These are phyloP conservation scores for Lasiosphaeria ovina DNA, from an alignment of 495 filamentous ascomycete genomes.

Conservation along the genomic window DNA sequence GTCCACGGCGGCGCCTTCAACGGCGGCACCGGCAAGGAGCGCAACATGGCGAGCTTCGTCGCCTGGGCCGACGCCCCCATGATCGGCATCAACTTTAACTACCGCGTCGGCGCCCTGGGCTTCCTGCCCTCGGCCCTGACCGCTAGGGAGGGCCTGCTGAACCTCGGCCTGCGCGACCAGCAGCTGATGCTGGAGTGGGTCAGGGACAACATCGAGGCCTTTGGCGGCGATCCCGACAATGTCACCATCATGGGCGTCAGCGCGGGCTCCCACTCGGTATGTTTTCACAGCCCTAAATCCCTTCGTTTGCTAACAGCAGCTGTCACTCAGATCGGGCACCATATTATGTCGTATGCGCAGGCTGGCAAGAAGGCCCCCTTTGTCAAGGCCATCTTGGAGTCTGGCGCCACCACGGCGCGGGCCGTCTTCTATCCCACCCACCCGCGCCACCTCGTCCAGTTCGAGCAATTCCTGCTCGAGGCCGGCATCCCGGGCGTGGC, in stretches of 20 bases:
- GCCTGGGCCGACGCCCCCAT: conserved; percentile 53
- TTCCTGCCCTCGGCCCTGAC: conserved; percentile 58
- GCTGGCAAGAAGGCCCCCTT: conserved; percentile 45
- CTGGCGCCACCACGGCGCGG: conserved; percentile 60
- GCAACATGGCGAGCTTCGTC: conserved; percentile 52
- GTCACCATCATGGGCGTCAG: conserved; percentile 66
- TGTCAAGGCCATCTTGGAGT: conserved; percentile 62
- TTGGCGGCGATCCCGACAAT: conserved; percentile 62
- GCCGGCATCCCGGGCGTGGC: conserved; percentile 40
- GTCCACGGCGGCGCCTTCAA: conserved; percentile 57
- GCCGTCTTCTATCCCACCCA: conserved; percentile 56
- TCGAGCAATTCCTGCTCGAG: conserved; percentile 53
- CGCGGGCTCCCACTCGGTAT: conserved; percentile 65
- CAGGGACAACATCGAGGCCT: conserved; percentile 54
- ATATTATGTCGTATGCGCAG: conserved; percentile 53
- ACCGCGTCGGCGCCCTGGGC: conserved; percentile 65
- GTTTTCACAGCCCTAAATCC: conserved; percentile 2
- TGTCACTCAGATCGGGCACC: conserved; percentile 57
- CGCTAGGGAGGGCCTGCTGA: conserved; percentile 56
- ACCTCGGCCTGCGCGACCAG: conserved; percentile 70
- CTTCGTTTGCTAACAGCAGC: not conserved
- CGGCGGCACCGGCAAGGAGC: conserved; percentile 38
- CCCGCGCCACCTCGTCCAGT: conserved; percentile 58
- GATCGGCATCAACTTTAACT: conserved; percentile 65
- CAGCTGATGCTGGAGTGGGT: conserved; percentile 64